These are phyloP conservation scores for Xylaria sp. DNA, from an alignment of 2,329 filamentous ascomycete genomes.

Conservation along the genomic window DNA sequence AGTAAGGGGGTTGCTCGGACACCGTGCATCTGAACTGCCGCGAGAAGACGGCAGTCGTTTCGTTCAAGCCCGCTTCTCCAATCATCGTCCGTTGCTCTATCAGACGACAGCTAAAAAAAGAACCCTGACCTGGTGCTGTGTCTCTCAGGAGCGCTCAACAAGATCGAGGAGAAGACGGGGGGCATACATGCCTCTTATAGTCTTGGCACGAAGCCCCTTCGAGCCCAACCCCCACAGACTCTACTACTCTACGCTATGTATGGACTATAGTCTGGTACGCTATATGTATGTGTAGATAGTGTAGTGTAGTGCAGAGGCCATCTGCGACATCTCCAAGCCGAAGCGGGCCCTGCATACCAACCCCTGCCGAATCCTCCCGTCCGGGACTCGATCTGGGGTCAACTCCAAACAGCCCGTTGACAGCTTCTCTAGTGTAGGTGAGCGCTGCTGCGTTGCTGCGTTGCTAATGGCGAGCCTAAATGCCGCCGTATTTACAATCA, in stretches of 20 bases:
- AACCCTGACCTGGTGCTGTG: neutral
- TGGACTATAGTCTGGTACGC: too few relatives aligned
- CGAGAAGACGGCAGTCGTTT: slow-evolving; percentile 12
- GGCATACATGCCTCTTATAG: slow-evolving; percentile 19
- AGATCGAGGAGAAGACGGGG: neutral
- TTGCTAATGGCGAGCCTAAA: too few relatives aligned
- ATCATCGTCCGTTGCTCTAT: neutral
- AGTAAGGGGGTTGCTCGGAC: slow-evolving; percentile 4
- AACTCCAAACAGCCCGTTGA: neutral
- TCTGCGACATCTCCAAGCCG: slow-evolving; percentile 12
- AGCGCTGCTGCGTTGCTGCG: too few relatives aligned
- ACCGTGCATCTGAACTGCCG: slow-evolving; percentile 12
- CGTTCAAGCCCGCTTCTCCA: neutral
- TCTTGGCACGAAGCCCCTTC: slow-evolving; percentile 19
- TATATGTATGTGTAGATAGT: too few relatives aligned
- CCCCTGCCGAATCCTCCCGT: slow-evolving; percentile 4
- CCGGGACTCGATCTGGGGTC: neutral
- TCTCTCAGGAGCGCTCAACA: slow-evolving; percentile 4
- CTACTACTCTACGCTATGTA: too few relatives aligned
- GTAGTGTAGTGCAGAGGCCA: too few relatives aligned
- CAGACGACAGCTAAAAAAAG: neutral
- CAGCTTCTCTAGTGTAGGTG: neutral
- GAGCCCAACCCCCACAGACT: neutral
- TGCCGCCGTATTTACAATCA: neutral
- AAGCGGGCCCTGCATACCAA: slow-evolving; percentile 13